Conservation (phyloP, 176 grass and related monocot species). For the Oryza rufipogon region DNA sequence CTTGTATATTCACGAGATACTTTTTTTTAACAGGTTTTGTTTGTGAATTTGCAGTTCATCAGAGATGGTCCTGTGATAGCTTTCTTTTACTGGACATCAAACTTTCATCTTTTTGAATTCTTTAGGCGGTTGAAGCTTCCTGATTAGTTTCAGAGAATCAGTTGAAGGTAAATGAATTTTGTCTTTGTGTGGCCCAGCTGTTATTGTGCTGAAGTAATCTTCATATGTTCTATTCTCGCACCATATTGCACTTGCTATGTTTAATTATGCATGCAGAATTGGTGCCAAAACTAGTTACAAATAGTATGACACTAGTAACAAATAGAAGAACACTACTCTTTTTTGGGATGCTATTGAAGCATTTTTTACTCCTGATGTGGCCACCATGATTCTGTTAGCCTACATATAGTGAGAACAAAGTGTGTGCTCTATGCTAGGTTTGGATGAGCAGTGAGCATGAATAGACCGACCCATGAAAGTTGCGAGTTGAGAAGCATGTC, state of each 20-base stretch:
- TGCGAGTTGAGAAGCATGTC: background rate
- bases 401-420: constrained; percentile 1
- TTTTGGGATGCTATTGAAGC: constrained; percentile 15
- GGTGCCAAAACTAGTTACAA: background rate
- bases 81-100: constrained; percentile 90
- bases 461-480: background rate
- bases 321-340: background rate
- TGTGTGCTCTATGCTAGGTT: constrained; percentile 18
- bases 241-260: constrained; percentile 25
- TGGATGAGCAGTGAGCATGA: constrained; percentile 12
- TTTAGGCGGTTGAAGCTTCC: constrained; percentile 84
- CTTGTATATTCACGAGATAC: constrained; percentile 29
- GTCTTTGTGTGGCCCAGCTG: background rate
- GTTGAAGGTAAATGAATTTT: constrained; percentile 52
- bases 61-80: constrained; percentile 86
- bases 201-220: constrained; percentile 25
- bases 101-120: constrained; percentile 84
- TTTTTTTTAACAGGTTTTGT: constrained; percentile 43
- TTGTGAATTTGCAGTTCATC: constrained; percentile 75
- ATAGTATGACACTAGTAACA: background rate
- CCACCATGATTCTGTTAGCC: constrained; percentile 19
- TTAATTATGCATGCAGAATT: constrained; percentile 26
- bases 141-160: constrained; percentile 47
- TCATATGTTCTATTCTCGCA: background rate
- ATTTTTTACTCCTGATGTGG: background rate